Evolutionary conservation across 139 green algal species (phyloP).

Genomic region (Chlorella sp.): DNA sequence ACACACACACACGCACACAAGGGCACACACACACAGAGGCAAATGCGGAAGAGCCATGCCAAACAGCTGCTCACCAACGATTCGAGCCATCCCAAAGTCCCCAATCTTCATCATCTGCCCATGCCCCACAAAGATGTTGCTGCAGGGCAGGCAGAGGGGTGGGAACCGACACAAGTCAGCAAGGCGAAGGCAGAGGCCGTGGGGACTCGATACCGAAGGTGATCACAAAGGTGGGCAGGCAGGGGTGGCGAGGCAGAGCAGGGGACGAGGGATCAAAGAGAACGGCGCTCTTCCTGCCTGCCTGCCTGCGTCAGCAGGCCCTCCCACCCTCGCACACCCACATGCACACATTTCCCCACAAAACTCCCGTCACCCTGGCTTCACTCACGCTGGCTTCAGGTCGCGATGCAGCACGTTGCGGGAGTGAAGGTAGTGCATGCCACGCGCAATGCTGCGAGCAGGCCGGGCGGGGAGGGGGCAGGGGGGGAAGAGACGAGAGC

Average conservation of each 20-base stretch:
- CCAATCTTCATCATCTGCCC: slow-evolving; percentile 69
- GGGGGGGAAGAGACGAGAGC: neutral
- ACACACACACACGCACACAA: too few species aligned
- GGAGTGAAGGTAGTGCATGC: slow-evolving; percentile 55
- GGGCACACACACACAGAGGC: neutral
- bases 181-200: neutral
- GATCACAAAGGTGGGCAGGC: too few species aligned
- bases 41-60: neutral
- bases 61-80: neutral
- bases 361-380: neutral
- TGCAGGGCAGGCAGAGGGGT: neutral
- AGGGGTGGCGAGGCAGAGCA: too few species aligned
- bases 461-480: neutral
- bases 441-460: slow-evolving; percentile 23
- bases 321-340: neutral
- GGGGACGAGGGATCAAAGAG: too few species aligned
- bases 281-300: neutral
- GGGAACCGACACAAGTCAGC: neutral
- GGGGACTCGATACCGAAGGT: too few species aligned
- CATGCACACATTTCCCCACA: neutral
- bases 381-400: slow-evolving; percentile 60
- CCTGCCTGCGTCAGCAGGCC: neutral
- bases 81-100: slow-evolving; percentile 67
- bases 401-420: slow-evolving; percentile 65
- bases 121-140: slow-evolving; percentile 64